Base-by-base conservation (phyloP, 805 yeast genomes). In the Kluyveromyces wickerhamii region DNA sequence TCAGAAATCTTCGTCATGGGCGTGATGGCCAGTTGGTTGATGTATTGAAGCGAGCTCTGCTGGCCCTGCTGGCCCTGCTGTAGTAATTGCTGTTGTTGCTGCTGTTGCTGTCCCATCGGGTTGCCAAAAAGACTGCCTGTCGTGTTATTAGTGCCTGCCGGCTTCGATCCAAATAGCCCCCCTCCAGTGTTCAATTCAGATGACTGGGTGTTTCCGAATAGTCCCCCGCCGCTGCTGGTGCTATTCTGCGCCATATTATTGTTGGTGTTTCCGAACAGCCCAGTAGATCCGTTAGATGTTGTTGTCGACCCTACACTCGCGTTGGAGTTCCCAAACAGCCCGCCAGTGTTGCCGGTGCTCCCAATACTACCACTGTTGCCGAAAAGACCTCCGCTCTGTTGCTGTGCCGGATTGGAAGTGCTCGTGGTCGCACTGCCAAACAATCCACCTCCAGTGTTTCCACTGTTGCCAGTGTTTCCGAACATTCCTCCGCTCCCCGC, bases 1-100 rank as follows among this genome's bases (percentile, higher is more conserved):
- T 81, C 89, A 7, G 76, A 74, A 7, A 83, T 81, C 32, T 81
- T 69, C 1, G 89, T 79, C 77, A 83, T 74, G 10, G 87, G 76
- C 8, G 81, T 79, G 29, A 83, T 63, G 4, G 69, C 66, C 34
- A 63, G 52, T 38, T 64, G 76, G 7, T 59, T 58, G 17, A 65
- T 67, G 27, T 61, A 62, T 29, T 66, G 67, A 32, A 60, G 61
- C 21, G 63, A 67, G 26, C 64, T 67, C 28, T 54, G 59, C 35
- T 46, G 58, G 16, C 57, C 61, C 11, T 21, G 41, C 23, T 44
- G 53, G 35, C 43, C 50, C 35, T 41, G 47, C 27, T 42, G 50
- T 32, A 36, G 41, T 8, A 10, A 21, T 21, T 48, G 10, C 39
- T 30, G 8, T 19, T 21, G 16, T 21, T 36, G 22, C 23, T 23